Evolutionary conservation across 1,139 yeast species (phyloP).

Genomic region (Nadsonia commutata): DNA sequence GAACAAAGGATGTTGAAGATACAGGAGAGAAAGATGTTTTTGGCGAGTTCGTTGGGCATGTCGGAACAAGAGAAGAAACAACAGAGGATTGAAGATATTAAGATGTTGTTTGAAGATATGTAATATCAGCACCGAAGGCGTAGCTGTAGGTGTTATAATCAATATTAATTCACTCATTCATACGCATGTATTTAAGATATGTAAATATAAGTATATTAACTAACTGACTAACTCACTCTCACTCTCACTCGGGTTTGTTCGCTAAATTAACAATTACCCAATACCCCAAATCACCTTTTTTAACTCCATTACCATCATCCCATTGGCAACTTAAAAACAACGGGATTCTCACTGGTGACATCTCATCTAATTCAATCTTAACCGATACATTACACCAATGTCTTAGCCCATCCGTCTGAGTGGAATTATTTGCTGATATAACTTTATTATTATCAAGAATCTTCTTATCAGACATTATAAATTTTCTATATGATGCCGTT

Average conservation of each 20-base stretch:
- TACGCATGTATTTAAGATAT: not conserved
- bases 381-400: too few species aligned
- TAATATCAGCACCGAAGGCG: not conserved
- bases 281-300: too few species aligned
- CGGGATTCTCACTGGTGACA: too few species aligned
- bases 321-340: too few species aligned
- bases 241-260: not conserved
- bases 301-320: too few species aligned
- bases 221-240: not conserved
- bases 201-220: not conserved
- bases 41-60: slow-evolving; percentile 75
- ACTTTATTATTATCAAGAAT: too few species aligned
- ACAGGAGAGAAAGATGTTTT: slow-evolving; percentile 71
- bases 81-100: slow-evolving; percentile 69
- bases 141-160: not conserved
- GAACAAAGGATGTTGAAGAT: slow-evolving; percentile 82
- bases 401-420: too few species aligned
- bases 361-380: too few species aligned
- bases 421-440: too few species aligned
- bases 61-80: slow-evolving; percentile 63
- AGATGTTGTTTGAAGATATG: slow-evolving; percentile 51
- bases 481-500: not conserved
- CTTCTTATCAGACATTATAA: too few species aligned
- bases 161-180: not conserved
- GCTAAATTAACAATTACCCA: too few species aligned